Percentiles rank a stretch among this genome's conserved stretches.
phyloP scores from a whole-genome alignment of 331 rosid species.

The Quercus tomentella region DNA sequence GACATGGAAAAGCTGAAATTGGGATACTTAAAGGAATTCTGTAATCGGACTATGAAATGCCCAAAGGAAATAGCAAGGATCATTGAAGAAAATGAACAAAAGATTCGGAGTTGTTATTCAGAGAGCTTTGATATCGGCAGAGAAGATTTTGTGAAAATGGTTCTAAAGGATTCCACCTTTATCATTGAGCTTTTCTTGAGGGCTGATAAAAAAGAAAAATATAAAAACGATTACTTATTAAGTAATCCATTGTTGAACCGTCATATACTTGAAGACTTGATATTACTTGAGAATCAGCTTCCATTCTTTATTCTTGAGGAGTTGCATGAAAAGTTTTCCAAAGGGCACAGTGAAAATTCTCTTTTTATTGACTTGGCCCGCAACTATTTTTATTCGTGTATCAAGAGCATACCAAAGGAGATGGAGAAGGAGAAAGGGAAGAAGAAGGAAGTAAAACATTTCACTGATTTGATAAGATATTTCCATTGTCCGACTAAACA shows the following conservation, averaged over 20 bases:
- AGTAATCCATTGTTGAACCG: constrained; percentile 13
- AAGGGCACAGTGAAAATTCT: no score
- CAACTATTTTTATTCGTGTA: constrained; percentile 13
- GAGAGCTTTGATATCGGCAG: background rate
- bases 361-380: constrained; percentile 10
- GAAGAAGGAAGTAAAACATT: no score
- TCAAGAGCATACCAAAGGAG: background rate
- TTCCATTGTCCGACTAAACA: background rate
- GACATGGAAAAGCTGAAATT: constrained; percentile 6
- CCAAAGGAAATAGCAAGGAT: background rate
- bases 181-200: constrained; percentile 7
- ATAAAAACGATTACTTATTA: constrained; percentile 16
- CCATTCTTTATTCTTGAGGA: constrained; percentile 17
- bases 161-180: constrained; percentile 27
- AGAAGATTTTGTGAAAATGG: constrained; percentile 4
- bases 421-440: no score
- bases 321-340: background rate
- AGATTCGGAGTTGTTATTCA: constrained; percentile 16
- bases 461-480: no score
- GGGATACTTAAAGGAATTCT: constrained; percentile 22
- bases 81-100: constrained; percentile 3
- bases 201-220: background rate
- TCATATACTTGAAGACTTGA: constrained; percentile 17
- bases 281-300: constrained; percentile 27
- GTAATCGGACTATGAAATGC: background rate